Base-by-base conservation (phyloP, 1,284 basidiomycete species). In the Mycena sp. region DNA sequence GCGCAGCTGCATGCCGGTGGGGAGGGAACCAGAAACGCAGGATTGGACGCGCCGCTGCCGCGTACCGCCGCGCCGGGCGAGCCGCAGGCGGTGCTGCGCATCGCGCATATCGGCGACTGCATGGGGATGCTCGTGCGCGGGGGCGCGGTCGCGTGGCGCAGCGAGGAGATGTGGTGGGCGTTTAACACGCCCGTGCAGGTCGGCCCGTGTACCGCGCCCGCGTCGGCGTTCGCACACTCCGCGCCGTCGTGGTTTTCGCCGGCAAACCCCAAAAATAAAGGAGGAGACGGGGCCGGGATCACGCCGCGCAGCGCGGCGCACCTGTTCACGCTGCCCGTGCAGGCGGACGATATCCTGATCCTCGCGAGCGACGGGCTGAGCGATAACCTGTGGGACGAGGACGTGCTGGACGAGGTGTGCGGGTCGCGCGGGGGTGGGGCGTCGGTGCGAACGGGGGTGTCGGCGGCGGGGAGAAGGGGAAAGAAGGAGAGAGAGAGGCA, bases 381-480 rank as follows among this genome's bases (percentile, higher is more conserved):
- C 72, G 96, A 99, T 77, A 99, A 99, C 72, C 80, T 98, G 51
- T 98, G 96, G 86, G 96, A 98, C 73, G 92, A 95, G 72, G 96
- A 98, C 67, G 91, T 99, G 26, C 79, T 98, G 14, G 95, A 98
- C 67, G 93, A 95, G 70, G 91, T 98, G 12, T n/a, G n/a, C n/a
- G n/a, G n/a, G n/a, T n/a, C n/a, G n/a, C n/a, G 80, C 86, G 14
- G 82, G 90, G 44, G 93, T 95, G 74, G 81, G 85, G 32, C 32
- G 32, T 14, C 9, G 32, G 32, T 35, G 7, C 32, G n/a, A n/a
- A n/a, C n/a, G 9, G 7, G 32, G 32, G 65, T 17, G 37, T 56
- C 29, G 59, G 59, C 19, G 41, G 61, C 40, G 23, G 38, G 29
- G 59, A 19, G 48, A 49, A 43, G 55, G 30, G 25, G 10, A 35